phyloP scores from a whole-genome alignment of 2,329 filamentous ascomycete genomes.

The Aspergillus amoenus region DNA sequence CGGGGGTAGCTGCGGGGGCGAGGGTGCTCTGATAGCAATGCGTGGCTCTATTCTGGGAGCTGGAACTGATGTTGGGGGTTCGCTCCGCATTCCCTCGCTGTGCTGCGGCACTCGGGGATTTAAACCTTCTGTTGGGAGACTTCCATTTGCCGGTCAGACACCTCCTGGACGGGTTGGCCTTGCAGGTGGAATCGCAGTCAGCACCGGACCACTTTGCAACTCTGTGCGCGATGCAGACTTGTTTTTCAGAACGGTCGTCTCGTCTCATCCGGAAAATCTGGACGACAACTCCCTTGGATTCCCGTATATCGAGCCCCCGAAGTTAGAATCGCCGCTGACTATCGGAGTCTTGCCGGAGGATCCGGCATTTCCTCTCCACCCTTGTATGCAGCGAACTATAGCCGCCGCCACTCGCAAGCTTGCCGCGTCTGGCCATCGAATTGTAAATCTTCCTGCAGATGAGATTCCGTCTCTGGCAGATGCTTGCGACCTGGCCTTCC shows the following conservation, averaged over 20 bases:
- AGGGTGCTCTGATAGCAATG: conserved; percentile 60
- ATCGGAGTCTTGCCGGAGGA: conserved; percentile 25
- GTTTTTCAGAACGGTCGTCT: conserved; percentile 11
- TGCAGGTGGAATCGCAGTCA: conserved; percentile 18
- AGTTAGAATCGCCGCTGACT: conserved; percentile 2
- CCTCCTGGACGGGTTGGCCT: conserved; percentile 15
- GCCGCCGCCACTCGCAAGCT: conserved; percentile 16
- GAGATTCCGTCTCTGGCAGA: conserved; percentile 12
- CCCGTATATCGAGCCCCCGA: conserved; percentile 9
- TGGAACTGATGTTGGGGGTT: conserved; percentile 58
- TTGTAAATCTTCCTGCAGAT: conserved; percentile 15
- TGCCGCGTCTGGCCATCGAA: conserved; percentile 17
- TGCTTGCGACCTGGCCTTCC: conserved; percentile 14
- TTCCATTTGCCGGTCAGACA: conserved; percentile 52
- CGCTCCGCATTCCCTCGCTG: conserved; percentile 47
- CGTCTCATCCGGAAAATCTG: conserved; percentile 7
- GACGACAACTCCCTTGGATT: conserved; percentile 16
- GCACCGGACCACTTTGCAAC: conserved; percentile 21
- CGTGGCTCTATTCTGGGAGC: conserved; percentile 58
- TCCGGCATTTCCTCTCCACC: conserved; percentile 20
- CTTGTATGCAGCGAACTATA: conserved; percentile 21
- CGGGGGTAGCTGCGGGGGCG: conserved; percentile 67
- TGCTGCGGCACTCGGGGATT: conserved; percentile 51
- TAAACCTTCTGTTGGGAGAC: conserved; percentile 45
- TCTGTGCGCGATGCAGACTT: conserved; percentile 17